Percentiles rank a stretch among this genome's conserved stretches.
These are phyloP conservation scores for Vicia sativa DNA, from an alignment of 306 rosid species.

Conservation along the genomic window DNA sequence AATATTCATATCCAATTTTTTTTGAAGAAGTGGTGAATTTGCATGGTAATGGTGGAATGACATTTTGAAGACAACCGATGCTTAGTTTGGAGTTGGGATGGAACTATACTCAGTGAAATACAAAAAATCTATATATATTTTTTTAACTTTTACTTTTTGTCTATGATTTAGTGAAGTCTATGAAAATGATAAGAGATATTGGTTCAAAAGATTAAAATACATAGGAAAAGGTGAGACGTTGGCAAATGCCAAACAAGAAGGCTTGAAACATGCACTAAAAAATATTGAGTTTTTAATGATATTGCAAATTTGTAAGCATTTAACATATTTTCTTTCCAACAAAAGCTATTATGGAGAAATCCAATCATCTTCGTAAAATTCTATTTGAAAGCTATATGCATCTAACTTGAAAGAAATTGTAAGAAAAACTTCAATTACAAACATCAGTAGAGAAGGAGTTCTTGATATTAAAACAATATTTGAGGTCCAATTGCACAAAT, in stretches of 20 bases:
- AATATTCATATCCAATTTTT: background rate
- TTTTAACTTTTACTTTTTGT: too few relatives aligned
- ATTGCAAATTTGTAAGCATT: background rate
- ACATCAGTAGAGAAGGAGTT: too few relatives aligned
- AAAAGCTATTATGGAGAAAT: too few relatives aligned
- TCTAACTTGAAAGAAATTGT: too few relatives aligned
- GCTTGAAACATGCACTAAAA: background rate
- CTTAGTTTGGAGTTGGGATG: background rate
- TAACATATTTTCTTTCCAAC: background rate
- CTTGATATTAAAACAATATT: too few relatives aligned
- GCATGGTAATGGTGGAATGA: background rate
- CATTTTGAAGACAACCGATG: background rate
- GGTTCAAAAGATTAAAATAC: background rate
- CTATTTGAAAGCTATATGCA: too few relatives aligned
- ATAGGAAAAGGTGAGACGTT: background rate
- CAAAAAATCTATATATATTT: background rate
- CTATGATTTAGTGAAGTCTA: background rate
- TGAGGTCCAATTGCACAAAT: too few relatives aligned
- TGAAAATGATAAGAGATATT: background rate
- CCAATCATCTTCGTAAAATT: too few relatives aligned
- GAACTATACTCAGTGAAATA: too few relatives aligned
- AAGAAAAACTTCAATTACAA: too few relatives aligned
- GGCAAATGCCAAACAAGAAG: constrained; percentile 3
- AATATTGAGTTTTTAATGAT: background rate
- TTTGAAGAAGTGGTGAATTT: background rate